These are phyloP conservation scores for Tricholoma sp. DNA, from an alignment of 768 basidiomycete genomes.

Conservation along the genomic window DNA sequence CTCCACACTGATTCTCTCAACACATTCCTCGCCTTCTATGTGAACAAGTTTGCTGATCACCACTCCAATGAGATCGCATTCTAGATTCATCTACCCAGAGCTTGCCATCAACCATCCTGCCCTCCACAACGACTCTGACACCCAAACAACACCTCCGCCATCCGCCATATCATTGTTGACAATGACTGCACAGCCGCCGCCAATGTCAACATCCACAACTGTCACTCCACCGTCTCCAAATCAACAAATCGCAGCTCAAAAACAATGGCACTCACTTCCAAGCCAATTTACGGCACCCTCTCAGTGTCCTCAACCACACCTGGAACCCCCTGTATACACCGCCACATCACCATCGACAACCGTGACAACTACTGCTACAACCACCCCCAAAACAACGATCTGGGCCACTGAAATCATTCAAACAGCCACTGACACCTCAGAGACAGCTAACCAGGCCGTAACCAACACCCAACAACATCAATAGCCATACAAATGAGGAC, in stretches of 20 bases:
- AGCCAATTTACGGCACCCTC: too few species aligned
- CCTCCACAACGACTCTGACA: not conserved
- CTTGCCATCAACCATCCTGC: not conserved
- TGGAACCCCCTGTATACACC: not conserved
- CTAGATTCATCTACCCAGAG: constrained; percentile 2
- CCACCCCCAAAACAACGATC: too few species aligned
- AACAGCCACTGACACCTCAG: not conserved
- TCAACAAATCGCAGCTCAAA: too few species aligned
- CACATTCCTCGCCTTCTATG: constrained; percentile 19
- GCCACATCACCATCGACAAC: not conserved
- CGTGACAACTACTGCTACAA: too few species aligned
- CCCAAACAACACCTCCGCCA: too few species aligned
- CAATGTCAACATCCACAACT: too few species aligned
- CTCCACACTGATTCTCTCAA: constrained; percentile 18
- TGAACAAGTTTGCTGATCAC: constrained; percentile 29
- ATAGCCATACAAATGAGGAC: not conserved
- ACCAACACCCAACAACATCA: not conserved
- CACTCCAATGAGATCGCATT: constrained; percentile 25
- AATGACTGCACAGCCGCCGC: too few species aligned
- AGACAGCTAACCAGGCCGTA: too few species aligned
- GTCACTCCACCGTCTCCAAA: too few species aligned
- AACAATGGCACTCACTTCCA: too few species aligned
- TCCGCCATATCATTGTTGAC: too few species aligned
- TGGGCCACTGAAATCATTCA: not conserved
- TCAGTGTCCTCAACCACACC: too few species aligned